Base-by-base conservation (phyloP, 495 filamentous ascomycete species). In the Xylaria flabelliformis region DNA sequence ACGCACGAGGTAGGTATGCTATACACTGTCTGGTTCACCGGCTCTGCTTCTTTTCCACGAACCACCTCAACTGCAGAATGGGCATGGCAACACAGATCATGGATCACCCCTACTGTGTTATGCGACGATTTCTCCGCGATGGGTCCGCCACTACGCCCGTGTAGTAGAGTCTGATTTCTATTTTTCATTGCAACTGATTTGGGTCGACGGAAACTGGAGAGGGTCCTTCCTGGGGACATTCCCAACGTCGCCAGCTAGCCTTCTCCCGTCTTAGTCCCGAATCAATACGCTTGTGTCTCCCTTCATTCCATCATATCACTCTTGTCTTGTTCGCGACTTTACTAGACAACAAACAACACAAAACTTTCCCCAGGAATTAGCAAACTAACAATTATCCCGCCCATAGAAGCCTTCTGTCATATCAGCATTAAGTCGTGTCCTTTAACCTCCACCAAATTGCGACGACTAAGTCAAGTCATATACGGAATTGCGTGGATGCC, bases 121-220 rank as follows among this genome's bases (percentile, higher is more conserved):
- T 73, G 64, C 64, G 72, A 71, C 82, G 73, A 82, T 67, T 73
- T 69, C 65, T 59, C 55, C 48, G 63, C 71, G 59, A 75, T 39
- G 89, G 86, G 1, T 88, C 92, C 53, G 90, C 87, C 88, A 93
- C 48, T 50, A 53, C 29, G 42, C 29, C 48, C 61, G 34, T 32
- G 21, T 56, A 21, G 21, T 56, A 21, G 24, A 51, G 36, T 55
- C 68, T 44, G 58, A 9, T 46, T 24, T 64, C 2, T 17, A 34
- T 39, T 55, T 29, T 62, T 15, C 48, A 53, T 56, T 64, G 59
- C 61, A 41, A 10, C 59, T 64, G 48, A 41, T 55, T 42, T 67
- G 48, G 72, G 67, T 70, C 69, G 72, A 71, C 75, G 70, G 55
- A 75, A 68, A 62, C 64, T 72, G 71, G 65, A 76, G 58, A 50